Percentiles rank a stretch among this genome's conserved stretches.
Conservation (phyloP, 2,329 filamentous ascomycete genomes). For the Pestalotiopsis sp. region DNA sequence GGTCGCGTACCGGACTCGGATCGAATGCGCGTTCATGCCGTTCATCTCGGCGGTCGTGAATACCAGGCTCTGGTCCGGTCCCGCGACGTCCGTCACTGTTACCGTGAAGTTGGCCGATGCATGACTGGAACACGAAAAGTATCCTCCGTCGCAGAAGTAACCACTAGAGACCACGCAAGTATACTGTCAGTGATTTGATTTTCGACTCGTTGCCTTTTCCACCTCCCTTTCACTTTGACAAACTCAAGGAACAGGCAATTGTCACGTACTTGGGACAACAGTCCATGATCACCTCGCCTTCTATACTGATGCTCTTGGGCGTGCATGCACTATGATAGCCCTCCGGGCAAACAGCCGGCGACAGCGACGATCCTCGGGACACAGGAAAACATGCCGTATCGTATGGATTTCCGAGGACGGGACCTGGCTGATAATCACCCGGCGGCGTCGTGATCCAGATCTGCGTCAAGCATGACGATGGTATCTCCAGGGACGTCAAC, state of each 20-base stretch:
- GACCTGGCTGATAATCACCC: not conserved
- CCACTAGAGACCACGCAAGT: not conserved
- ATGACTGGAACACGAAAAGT: not conserved
- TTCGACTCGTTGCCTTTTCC: too few species aligned
- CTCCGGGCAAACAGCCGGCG: slow-evolving; percentile 5
- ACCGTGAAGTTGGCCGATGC: not conserved
- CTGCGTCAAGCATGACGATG: slow-evolving; percentile 1
- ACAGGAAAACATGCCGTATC: slow-evolving; percentile 8
- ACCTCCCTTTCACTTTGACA: too few species aligned
- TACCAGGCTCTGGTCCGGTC: not conserved
- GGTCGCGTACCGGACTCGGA: not conserved
- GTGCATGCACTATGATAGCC: slow-evolving; percentile 3
- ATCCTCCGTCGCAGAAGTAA: slow-evolving; percentile 3
- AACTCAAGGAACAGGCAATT: not conserved
- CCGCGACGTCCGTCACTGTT: not conserved
- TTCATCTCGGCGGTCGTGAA: not conserved
- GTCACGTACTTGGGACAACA: slow-evolving; percentile 8
- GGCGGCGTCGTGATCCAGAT: slow-evolving; percentile 5
- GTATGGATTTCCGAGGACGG: not conserved
- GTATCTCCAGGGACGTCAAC: not conserved
- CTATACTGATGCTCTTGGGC: not conserved
- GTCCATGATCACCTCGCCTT: not conserved
- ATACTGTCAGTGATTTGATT: too few species aligned
- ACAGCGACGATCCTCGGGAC: not conserved
- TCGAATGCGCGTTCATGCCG: slow-evolving; percentile 9